Base-by-base conservation (phyloP, 2,329 filamentous ascomycete species). In the Colletotrichum filicis region DNA sequence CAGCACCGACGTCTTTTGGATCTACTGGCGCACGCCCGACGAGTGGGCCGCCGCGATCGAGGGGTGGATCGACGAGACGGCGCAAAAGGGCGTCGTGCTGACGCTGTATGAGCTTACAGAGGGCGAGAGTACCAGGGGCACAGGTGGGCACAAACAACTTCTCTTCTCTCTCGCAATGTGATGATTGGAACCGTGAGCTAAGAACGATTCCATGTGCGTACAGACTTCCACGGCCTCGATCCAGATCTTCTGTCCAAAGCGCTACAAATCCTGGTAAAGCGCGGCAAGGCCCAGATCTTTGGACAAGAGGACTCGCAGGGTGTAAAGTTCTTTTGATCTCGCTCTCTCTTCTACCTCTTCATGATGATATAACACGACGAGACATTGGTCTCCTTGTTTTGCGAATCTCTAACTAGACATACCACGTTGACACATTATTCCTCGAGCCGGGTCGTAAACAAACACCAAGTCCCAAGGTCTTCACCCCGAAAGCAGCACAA, bases 201-300 rank as follows among this genome's bases (percentile, higher is more conserved):
- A 70, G 32, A 22, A 16, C 26, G 24, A 22, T 58, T 22, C n/a
- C 12, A 78, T 77, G 26, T 66, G n/a, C 30, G 55, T n/a, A 35
- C 77, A 93, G 95, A 97, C 77, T 94, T 97, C 79, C 91, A 95
- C 82, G 94, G 94, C n/a, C 93, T 99, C 86, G 95, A 98, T 80
- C 87, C 88, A 58, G 94, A 95, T 28, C 82, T 98, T 74, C 87
- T 99, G 79, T 89, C 93, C 76, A 95, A 93, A 82, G 93, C 94
- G 49, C 87, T 99, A 61, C 89, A 90, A 73, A 87, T 97, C 62
- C 87, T 98, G 61, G 95, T 97, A 46, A 98, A 97, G 87, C 90
- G 93, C 75, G 95, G 95, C 77, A 97, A 94, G 84, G 96, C 95
- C 16, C 96, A 98, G 83, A 91, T 98, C 30, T 98, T 99, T 84